Evolutionary conservation across 345 rosid species (phyloP).

Genomic region (Isatis tinctoria): DNA sequence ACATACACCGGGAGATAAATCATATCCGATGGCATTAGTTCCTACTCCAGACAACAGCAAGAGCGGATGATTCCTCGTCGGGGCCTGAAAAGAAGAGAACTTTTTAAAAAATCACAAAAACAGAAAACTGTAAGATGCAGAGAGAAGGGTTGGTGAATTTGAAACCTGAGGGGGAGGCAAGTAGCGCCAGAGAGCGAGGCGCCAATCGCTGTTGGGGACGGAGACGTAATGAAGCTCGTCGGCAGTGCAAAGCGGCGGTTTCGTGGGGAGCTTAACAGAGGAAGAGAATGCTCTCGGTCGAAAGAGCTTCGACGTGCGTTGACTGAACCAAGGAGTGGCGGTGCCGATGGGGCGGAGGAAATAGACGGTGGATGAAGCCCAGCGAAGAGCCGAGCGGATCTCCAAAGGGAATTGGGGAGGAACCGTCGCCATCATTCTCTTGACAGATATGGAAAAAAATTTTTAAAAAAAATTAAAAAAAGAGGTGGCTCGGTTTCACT

Average conservation of each 20-base stretch:
- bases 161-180: constrained; percentile 44
- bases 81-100: constrained; percentile 43
- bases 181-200: constrained; percentile 96
- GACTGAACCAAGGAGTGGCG: constrained; percentile 15
- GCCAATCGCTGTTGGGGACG: constrained; percentile 66
- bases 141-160: not conserved
- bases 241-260: constrained; percentile 81
- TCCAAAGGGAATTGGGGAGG: constrained; percentile 42
- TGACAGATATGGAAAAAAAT: constrained; percentile 5
- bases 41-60: constrained; percentile 91
- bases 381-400: constrained; percentile 46
- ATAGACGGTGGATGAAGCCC: constrained; percentile 39
- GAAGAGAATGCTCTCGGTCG: constrained; percentile 33
- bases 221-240: constrained; percentile 93
- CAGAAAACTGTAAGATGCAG: not conserved
- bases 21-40: constrained; percentile 92
- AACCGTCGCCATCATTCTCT: constrained; percentile 28
- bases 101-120: not conserved
- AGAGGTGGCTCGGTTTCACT: not conserved
- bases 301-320: not conserved
- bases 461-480: not conserved
- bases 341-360: constrained; percentile 4
- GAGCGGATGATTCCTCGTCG: constrained; percentile 79
- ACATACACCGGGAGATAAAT: constrained; percentile 78
- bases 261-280: constrained; percentile 35